Base-by-base conservation (phyloP, 139 green algal species). In the Marvania coccoides region DNA sequence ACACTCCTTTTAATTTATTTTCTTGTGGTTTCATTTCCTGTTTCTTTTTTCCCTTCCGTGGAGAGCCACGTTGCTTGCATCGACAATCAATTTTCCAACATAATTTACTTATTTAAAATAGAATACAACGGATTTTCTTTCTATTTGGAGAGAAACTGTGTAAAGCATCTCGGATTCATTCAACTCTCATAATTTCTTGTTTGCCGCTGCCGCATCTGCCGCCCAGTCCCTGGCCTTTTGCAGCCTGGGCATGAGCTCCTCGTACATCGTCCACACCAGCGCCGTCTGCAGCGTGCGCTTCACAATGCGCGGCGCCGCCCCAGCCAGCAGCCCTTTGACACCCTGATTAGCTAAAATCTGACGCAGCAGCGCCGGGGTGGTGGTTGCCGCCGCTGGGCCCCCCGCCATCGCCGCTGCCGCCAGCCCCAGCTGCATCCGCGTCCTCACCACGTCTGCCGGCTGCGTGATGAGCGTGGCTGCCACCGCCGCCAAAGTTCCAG, bases 191-290 rank as follows among this genome's bases (percentile, higher is more conserved):
- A n/a, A n/a, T n/a, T n/a, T n/a, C n/a, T n/a, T n/a, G n/a, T n/a
- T n/a, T n/a, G n/a, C n/a, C n/a, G n/a, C n/a, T n/a, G n/a, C n/a
- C n/a, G n/a, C n/a, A n/a, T n/a, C n/a, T 40, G 9, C 48, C 9
- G 12, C 48, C 48, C 48, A 59, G 9, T 59, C 48, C 9, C 9
- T 59, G 19, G 12, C 48, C 48, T 35, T 56, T 12, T 40, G 33
- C 33, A 66, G 59, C n/a, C 76, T 55, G 1, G 84, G 84, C 51
- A 85, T 45, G 39, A 95, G 72, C 65, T 94, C 87, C 64, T 95
- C 88, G 57, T 94, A 95, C 26, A 95, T 61, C 19, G 87, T 93
- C 89, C 89, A 96, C 36, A 96, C 83, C 38, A 96, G 67, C 1
- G 87, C 87, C 8, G 90, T 95, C 79, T 96, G 90, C 51, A 89